Evolutionary conservation across 2,329 filamentous ascomycete species (phyloP).

Genomic region (Lecanoromycetidae sp.): DNA sequence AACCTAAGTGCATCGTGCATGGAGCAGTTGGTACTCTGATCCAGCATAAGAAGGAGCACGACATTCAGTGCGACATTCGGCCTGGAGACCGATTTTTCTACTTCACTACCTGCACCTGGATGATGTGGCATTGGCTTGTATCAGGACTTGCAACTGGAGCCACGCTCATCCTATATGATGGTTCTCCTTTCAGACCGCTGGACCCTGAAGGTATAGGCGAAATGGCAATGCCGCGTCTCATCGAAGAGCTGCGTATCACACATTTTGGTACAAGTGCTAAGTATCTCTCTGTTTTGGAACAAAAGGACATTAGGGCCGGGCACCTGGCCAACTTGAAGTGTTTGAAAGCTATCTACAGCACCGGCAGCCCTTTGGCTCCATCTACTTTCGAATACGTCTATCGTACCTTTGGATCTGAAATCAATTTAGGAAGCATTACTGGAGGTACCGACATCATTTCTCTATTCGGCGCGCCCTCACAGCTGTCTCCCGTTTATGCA

Average conservation of each 20-base stretch:
- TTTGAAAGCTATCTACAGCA: slow-evolving; percentile 82
- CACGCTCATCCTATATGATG: slow-evolving; percentile 79
- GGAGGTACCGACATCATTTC: slow-evolving; percentile 96
- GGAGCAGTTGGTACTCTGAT: slow-evolving; percentile 79
- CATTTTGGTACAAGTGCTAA: slow-evolving; percentile 94
- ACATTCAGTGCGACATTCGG: slow-evolving; percentile 70
- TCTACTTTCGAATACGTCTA: slow-evolving; percentile 91
- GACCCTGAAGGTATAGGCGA: slow-evolving; percentile 51
- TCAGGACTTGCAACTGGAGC: slow-evolving; percentile 73
- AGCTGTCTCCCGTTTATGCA: slow-evolving; percentile 56
- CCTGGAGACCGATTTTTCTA: slow-evolving; percentile 69
- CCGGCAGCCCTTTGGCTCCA: slow-evolving; percentile 80
- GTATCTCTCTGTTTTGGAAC: slow-evolving; percentile 82
- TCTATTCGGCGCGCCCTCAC: slow-evolving; percentile 77
- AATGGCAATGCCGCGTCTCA: slow-evolving; percentile 68
- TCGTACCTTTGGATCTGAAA: slow-evolving; percentile 59
- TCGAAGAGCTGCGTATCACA: slow-evolving; percentile 69
- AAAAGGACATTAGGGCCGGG: slow-evolving; percentile 53
- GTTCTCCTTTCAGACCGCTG: slow-evolving; percentile 71
- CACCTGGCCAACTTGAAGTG: slow-evolving; percentile 36
- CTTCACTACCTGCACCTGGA: slow-evolving; percentile 93
- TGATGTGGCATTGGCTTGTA: slow-evolving; percentile 99
- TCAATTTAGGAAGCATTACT: slow-evolving; percentile 87
- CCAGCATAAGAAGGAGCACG: slow-evolving; percentile 95
- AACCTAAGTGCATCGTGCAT: slow-evolving; percentile 90